Evolutionary conservation across 305 asterid species (phyloP).

Genomic region (Rubia peregrina): DNA sequence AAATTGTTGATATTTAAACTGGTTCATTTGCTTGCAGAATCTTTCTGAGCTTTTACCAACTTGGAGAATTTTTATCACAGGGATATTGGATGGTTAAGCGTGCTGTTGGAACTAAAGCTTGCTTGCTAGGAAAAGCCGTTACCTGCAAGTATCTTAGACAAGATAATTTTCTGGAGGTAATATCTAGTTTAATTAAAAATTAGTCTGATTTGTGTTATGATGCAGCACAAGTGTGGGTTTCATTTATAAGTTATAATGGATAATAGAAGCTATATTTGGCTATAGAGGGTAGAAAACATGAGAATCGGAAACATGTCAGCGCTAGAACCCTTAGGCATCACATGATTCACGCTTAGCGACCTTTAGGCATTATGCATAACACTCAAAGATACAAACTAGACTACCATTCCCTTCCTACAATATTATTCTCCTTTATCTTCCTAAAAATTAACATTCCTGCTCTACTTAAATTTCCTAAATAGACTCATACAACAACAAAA

Average conservation of each 20-base stretch:
- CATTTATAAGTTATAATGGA: background rate
- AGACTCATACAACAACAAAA: no score
- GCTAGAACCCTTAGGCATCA: background rate
- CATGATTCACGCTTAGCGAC: no score
- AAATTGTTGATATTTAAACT: slow-evolving; percentile 11
- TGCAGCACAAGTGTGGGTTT: background rate
- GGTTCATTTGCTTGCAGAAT: slow-evolving; percentile 12
- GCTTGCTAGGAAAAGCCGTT: slow-evolving; percentile 95
- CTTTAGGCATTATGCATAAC: no score
- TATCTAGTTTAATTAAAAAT: slow-evolving; percentile 16
- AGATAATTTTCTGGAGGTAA: slow-evolving; percentile 95
- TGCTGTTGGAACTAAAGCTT: slow-evolving; percentile 98
- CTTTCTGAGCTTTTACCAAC: slow-evolving; percentile 11
- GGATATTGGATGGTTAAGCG: slow-evolving; percentile 99
- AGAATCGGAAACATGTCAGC: background rate
- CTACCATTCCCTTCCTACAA: no score
- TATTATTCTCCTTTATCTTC: no score
- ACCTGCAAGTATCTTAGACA: slow-evolving; percentile 89
- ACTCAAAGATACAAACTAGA: no score
- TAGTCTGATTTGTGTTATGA: slow-evolving; percentile 2
- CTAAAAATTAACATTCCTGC: no score
- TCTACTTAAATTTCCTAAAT: no score
- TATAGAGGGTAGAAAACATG: background rate
- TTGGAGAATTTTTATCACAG: slow-evolving; percentile 26
- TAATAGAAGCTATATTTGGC: no score